Percentiles rank a stretch among this genome's conserved stretches.
Evolutionary conservation across 441 rosid genomes (phyloP).

Genomic region (Pelargonium exstipulatum): DNA sequence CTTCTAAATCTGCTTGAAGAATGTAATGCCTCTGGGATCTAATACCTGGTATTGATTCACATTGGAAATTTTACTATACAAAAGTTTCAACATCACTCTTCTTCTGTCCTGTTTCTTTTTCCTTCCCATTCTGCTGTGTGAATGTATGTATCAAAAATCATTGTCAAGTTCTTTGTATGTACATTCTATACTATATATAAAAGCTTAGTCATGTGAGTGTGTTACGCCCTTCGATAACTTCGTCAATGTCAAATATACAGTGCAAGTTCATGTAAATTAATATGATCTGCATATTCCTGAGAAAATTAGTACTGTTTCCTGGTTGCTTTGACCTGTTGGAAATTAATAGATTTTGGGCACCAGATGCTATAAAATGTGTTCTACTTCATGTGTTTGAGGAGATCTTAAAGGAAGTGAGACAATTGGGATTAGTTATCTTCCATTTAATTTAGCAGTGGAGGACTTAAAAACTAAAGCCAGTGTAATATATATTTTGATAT

Average conservation of each 20-base stretch:
- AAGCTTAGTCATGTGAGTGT: not conserved
- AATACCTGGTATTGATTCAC: not conserved
- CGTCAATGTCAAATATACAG: not conserved
- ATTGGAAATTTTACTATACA: not conserved
- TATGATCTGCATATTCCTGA: not conserved
- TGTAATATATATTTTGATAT: too few relatives aligned
- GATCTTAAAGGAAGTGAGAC: too few relatives aligned
- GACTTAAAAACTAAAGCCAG: too few relatives aligned
- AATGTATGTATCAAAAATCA: not conserved
- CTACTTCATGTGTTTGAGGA: too few relatives aligned
- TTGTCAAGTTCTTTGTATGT: not conserved
- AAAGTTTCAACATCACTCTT: not conserved
- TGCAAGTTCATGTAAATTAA: not conserved
- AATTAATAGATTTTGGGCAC: too few relatives aligned
- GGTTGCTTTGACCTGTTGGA: not conserved
- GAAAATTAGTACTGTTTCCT: not conserved
- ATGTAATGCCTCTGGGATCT: conserved; percentile 5
- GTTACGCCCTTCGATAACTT: not conserved
- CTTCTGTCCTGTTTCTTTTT: not conserved
- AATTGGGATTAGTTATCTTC: too few relatives aligned
- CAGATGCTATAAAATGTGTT: too few relatives aligned
- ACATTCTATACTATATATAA: not conserved
- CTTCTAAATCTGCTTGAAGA: not conserved
- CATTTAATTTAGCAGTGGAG: too few relatives aligned
- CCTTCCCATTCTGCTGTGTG: not conserved